Evolutionary conservation across 495 filamentous ascomycete genomes (phyloP), one percentile per base, ranked within the genome.

Genomic region (Xylaria intraflava): DNA sequence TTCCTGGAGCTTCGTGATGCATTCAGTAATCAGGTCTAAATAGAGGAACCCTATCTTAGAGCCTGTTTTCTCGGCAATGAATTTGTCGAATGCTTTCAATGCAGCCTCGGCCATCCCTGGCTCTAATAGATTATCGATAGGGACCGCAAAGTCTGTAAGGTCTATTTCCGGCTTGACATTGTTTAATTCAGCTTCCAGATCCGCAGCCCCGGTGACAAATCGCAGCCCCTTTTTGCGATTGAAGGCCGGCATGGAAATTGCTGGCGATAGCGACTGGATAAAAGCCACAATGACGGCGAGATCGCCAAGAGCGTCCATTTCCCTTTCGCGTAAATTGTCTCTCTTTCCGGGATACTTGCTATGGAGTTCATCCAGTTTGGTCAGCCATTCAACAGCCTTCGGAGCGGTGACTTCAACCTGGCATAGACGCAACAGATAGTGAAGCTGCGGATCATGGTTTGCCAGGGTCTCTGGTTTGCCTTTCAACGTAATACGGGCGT

Each of bases 91-190:
- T 3, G 51, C 47, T 6, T 46, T 61, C 4, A 73, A 53, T 0
- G 71, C 69, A 11, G 45, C 55, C 9, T 61, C 45, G 16, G 70
- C 56, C 61, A 69, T 65, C 0, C 62, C 68, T 0, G 69, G 64
- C 47, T 71, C 51, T 1, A 69, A 48, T 6, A 74, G 65, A 16
- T 69, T 69, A 38, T 67, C 62, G 27, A 70, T 66, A 0, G 69
- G 69, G 14, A 60, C 45, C 1, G 55, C 68, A 48, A 66, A 70
- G 4, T 66, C 53, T 7, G 45, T 46, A 12, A 74, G 53, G 29
- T 73, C 67, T 3, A 73, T 6, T 12, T 66, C 31, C 1, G 38
- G n/a, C 27, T 65, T 69, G 9, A 70, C 24, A 14, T 56, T 8
- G 26, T 62, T 62, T 12, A 74, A 22, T 50, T 69, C 62, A 10